A percentile compares a stretch with the other conserved stretches of the same genome.
Conservation (phyloP, 2,329 filamentous ascomycete species). For the Aspergillaceae sp. region DNA sequence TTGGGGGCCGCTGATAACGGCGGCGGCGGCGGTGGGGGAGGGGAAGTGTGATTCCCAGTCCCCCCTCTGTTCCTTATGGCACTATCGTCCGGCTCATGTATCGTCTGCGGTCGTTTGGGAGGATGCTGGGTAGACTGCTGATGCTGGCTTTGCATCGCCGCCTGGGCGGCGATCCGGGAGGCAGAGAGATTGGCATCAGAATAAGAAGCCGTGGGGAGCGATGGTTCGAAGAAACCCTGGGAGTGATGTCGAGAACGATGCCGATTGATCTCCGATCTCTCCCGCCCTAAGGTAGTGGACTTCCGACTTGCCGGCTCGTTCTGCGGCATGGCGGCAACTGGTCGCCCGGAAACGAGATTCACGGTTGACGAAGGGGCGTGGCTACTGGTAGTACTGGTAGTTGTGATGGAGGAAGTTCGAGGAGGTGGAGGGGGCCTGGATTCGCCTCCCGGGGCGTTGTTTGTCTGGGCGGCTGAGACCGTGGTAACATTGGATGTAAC, state of each 20-base stretch:
- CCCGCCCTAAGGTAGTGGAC: constrained; percentile 19
- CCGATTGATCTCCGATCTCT: constrained; percentile 29
- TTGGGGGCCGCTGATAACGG: constrained; percentile 15
- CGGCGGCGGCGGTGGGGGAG: constrained; percentile 19
- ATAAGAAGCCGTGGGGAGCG: constrained; percentile 47
- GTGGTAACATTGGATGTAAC: constrained; percentile 37
- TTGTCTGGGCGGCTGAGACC: constrained; percentile 33
- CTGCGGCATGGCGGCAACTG: constrained; percentile 31
- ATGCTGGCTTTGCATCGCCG: constrained; percentile 52
- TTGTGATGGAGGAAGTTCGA: constrained; percentile 18
- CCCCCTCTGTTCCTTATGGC: constrained; percentile 19
- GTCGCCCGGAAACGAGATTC: constrained; percentile 14
- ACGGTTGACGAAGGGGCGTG: constrained; percentile 26
- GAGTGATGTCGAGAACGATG: constrained; percentile 47
- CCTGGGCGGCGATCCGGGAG: constrained; percentile 57
- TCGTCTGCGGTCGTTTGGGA: constrained; percentile 49
- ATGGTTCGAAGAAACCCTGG: constrained; percentile 61
- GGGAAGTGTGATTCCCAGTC: constrained; percentile 26
- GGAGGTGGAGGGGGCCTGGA: constrained; percentile 6
- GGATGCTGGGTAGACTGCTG: constrained; percentile 28
- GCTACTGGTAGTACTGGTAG: constrained; percentile 22
- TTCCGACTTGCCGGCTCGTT: constrained; percentile 29
- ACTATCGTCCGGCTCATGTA: constrained; percentile 26
- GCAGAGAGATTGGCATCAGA: constrained; percentile 44
- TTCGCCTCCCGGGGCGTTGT: constrained; percentile 10